Percentiles rank a stretch among this genome's conserved stretches.
These are phyloP conservation scores for Pelagophyceae sp. DNA, from an alignment of 352 stramenopile genomes.

Conservation along the genomic window DNA sequence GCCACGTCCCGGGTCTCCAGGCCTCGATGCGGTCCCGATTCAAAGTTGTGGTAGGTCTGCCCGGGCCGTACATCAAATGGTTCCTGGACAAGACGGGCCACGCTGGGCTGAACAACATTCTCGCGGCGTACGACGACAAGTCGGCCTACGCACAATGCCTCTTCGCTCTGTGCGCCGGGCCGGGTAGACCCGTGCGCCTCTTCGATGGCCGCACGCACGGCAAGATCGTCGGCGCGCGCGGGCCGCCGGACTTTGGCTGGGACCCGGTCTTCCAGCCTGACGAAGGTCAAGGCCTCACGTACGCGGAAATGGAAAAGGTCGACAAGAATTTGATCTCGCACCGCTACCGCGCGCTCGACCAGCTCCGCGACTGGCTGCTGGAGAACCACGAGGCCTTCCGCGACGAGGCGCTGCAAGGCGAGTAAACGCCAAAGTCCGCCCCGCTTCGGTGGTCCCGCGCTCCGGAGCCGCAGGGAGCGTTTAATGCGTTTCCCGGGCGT, in stretches of 20 bases:
- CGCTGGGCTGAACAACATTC: constrained; percentile 81
- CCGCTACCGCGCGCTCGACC: constrained; percentile 46
- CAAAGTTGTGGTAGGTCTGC: no score
- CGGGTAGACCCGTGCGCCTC: constrained; percentile 45
- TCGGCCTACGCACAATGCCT: constrained; percentile 90
- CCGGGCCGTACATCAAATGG: constrained; percentile 95
- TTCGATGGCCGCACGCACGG: constrained; percentile 48
- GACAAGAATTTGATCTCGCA: constrained; percentile 69
- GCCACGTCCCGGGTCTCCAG: no score
- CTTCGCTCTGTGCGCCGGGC: constrained; percentile 74
- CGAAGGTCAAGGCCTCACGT: constrained; percentile 53
- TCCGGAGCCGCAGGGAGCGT: no score
- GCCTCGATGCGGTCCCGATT: no score
- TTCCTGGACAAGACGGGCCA: constrained; percentile 87
- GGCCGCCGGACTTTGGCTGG: constrained; percentile 58
- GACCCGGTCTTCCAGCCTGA: constrained; percentile 70
- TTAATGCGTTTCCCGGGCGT: no score
- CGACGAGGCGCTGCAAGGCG: no score
- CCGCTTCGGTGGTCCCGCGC: no score
- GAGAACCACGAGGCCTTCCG: background rate
- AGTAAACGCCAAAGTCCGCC: no score
- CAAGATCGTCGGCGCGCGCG: constrained; percentile 51
- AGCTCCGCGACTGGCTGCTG: constrained; percentile 39
- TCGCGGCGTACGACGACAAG: constrained; percentile 85
- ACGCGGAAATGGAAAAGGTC: constrained; percentile 66